Percentiles rank a stretch among this genome's conserved stretches.
Conservation (phyloP, 2,329 filamentous ascomycete genomes). For the Verticillium albo-atrum region DNA sequence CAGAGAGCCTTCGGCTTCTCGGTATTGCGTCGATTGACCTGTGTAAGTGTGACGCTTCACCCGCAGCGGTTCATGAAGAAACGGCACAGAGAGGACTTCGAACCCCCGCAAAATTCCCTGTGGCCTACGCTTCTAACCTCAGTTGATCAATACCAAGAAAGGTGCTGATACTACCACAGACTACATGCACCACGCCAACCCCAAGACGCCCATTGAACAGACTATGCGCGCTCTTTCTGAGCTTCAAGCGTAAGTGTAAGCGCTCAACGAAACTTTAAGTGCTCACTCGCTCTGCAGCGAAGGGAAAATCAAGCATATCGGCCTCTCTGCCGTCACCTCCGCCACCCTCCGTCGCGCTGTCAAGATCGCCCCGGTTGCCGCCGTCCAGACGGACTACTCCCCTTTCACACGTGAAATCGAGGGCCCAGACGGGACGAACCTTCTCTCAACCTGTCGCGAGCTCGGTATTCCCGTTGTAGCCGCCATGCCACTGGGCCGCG, state of each 20-base stretch:
- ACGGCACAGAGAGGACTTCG: background rate
- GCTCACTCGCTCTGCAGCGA: constrained; percentile 19
- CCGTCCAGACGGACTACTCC: constrained; percentile 45
- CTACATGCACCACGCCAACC: constrained; percentile 35
- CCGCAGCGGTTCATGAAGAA: background rate
- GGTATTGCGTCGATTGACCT: constrained; percentile 35
- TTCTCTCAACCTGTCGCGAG: constrained; percentile 39
- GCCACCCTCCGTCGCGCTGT: constrained; percentile 41
- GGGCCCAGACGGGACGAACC: constrained; percentile 21
- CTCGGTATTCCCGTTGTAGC: constrained; percentile 37
- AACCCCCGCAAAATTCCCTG: too few species aligned
- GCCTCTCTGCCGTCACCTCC: constrained; percentile 40
- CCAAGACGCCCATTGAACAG: constrained; percentile 35
- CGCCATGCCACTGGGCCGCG: constrained; percentile 35
- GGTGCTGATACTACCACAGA: constrained; percentile 4
- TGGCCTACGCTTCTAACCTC: background rate
- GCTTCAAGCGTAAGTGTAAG: constrained; percentile 24
- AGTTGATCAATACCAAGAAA: background rate
- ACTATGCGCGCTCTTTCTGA: constrained; percentile 35
- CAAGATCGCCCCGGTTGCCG: constrained; percentile 40
- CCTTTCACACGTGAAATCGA: constrained; percentile 44
- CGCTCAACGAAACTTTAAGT: background rate
- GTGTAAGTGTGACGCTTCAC: constrained; percentile 11
- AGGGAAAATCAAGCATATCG: constrained; percentile 47
- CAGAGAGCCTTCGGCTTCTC: constrained; percentile 29